Conservation (phyloP, 176 grass and related monocot genomes). For the Thinopyrum elongatum region DNA sequence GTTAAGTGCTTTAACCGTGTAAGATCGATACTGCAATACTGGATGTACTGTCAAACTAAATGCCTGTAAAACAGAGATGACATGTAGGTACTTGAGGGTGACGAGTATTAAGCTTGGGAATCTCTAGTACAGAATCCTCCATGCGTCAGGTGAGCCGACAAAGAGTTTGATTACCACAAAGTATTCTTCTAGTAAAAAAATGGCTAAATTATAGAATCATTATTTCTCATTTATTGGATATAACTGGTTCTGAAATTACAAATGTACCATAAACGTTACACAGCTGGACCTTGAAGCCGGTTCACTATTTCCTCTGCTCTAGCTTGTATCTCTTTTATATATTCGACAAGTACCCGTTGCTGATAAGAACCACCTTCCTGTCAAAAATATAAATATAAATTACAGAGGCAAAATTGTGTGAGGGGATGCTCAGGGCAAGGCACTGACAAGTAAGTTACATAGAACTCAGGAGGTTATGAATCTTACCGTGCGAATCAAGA, state of each 20-base stretch:
- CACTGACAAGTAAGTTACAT: neutral
- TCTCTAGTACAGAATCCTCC: neutral
- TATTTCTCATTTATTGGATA: neutral
- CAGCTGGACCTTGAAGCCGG: slow-evolving; percentile 63
- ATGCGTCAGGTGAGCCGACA: neutral
- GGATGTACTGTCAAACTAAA: neutral
- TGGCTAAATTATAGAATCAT: neutral
- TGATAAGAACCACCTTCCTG: slow-evolving; percentile 97
- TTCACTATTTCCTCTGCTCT: slow-evolving; percentile 75
- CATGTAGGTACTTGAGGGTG: too few relatives aligned
- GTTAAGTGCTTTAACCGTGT: neutral
- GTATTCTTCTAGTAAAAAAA: neutral
- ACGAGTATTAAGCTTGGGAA: neutral
- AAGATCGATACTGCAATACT: neutral
- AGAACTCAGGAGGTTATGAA: slow-evolving; percentile 19
- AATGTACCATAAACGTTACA: slow-evolving; percentile 9
- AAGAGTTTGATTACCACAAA: neutral
- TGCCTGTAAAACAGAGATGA: neutral
- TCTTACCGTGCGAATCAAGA: slow-evolving; percentile 89
- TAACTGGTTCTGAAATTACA: neutral
- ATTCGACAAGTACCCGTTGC: slow-evolving; percentile 82
- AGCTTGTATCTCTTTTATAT: slow-evolving; percentile 82
- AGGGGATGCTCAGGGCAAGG: neutral
- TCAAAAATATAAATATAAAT: neutral
- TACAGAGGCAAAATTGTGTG: neutral